phyloP scores from a whole-genome alignment of 768 basidiomycete genomes.

The Collybia nuda region DNA sequence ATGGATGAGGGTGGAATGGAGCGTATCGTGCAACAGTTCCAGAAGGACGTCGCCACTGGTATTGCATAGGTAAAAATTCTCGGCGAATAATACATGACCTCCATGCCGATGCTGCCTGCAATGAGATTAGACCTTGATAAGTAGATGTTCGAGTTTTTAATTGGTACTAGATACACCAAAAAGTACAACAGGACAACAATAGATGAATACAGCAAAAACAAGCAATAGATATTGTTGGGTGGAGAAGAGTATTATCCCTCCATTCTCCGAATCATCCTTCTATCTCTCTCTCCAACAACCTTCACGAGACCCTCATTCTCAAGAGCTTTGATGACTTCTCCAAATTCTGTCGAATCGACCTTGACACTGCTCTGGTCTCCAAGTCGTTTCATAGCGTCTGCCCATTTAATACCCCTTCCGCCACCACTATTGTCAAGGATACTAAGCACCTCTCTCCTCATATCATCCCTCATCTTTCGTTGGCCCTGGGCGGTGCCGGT shows the following conservation, averaged over 20 bases:
- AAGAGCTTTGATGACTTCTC: slow-evolving; percentile 71
- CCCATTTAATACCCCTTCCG: slow-evolving; percentile 72
- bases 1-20: slow-evolving; percentile 48
- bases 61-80: slow-evolving; percentile 4
- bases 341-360: slow-evolving; percentile 79
- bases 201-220: neutral
- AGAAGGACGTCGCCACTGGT: slow-evolving; percentile 22
- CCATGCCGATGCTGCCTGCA: too few relatives aligned
- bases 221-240: neutral
- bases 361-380: slow-evolving; percentile 83
- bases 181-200: too few relatives aligned
- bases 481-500: slow-evolving; percentile 90
- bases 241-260: slow-evolving; percentile 33
- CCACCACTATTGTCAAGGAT: slow-evolving; percentile 58
- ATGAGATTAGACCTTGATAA: too few relatives aligned
- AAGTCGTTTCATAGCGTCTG: slow-evolving; percentile 75
- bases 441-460: slow-evolving; percentile 76
- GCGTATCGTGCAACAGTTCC: slow-evolving; percentile 38
- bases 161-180: too few relatives aligned
- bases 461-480: slow-evolving; percentile 83
- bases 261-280: slow-evolving; percentile 73
- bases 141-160: too few relatives aligned
- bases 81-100: too few relatives aligned
- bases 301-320: slow-evolving; percentile 88
- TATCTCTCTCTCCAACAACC: slow-evolving; percentile 85